Evolutionary conservation across 192 early-diverging fungal species (phyloP).

Genomic region (Backusella macrospora): DNA sequence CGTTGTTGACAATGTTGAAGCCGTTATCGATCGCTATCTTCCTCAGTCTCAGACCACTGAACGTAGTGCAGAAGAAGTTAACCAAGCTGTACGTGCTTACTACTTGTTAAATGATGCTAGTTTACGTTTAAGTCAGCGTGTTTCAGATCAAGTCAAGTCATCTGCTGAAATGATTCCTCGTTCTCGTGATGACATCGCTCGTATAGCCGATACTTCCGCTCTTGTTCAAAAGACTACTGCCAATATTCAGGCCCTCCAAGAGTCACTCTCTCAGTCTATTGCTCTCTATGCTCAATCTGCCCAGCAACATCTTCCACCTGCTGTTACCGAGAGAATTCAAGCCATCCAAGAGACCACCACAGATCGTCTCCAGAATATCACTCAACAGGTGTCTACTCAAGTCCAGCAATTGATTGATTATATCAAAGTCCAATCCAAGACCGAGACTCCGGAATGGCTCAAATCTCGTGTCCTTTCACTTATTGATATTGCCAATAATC

Average conservation of each 20-base stretch:
- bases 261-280: conserved; percentile 27
- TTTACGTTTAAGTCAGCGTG: conserved; percentile 35
- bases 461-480: conserved; percentile 47
- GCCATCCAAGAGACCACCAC: conserved; percentile 17
- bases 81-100: conserved; percentile 39
- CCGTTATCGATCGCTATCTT: conserved; percentile 43
- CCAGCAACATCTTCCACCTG: conserved; percentile 19
- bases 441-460: conserved; percentile 50
- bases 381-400: conserved; percentile 31
- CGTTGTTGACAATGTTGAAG: conserved; percentile 61
- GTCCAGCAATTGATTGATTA: conserved; percentile 43
- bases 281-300: conserved; percentile 33
- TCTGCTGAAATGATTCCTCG: conserved; percentile 28
- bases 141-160: conserved; percentile 28
- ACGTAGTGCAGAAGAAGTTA: conserved; percentile 26
- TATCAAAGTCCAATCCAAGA: conserved; percentile 46
- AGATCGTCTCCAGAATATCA: conserved; percentile 25
- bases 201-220: conserved; percentile 26
- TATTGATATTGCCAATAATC: conserved; percentile 47
- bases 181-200: conserved; percentile 26
- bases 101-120: conserved; percentile 29
- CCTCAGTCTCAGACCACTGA: conserved; percentile 25
- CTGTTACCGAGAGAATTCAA: conserved; percentile 29
- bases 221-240: conserved; percentile 30
- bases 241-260: conserved; percentile 29